Base-by-base conservation (phyloP, 2,329 filamentous ascomycete species). In the Emmonsiellopsis sp. region DNA sequence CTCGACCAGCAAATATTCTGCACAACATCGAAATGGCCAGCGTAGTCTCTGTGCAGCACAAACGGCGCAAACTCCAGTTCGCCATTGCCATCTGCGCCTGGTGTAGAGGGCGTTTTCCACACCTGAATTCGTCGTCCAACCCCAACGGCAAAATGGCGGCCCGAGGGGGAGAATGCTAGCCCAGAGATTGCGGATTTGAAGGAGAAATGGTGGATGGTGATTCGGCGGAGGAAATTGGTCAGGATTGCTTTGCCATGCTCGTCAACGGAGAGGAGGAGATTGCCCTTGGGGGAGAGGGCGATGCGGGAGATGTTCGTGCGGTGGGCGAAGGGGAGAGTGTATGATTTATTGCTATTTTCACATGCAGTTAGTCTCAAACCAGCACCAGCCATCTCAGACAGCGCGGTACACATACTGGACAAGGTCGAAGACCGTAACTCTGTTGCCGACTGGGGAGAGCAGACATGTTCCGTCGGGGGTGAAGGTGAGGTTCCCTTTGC, bases 41-140 rank as follows among this genome's bases (percentile, higher is more conserved):
- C 84, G 62, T 95, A 89, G 50, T 86, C 86, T 60, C 90, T 84
- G 72, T 97, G 88, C 60, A 87, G 80, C 47, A 96, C 85, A 63
- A 98, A 98, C 0, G 93, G 93, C 16, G 93, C 91, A 71, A 96
- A 98, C 63, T 97, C 91, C 52, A 97, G 77, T 58, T 91, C 89
- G 55, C 89, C 91, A 56, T 86, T 84, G 47, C 78, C 78, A 59
- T 85, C 87, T 26, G 86, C 80, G 59, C 91, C 89, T 3, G 92
- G 92, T 0, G 88, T 93, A 2, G 87, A 90, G 0, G 93, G 93
- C 32, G 94, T 95, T 63, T 93, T 87, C 93, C 93, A 98, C 61
- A 97, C 86, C 76, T 98, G 90, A 55, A 95, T 84, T 64, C 87
- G 86, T 63, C 92, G 82, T 37, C 90, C 92, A 26, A 96, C 76